phyloP scores from a whole-genome alignment of 2,329 filamentous ascomycete species.

The Colletotrichum sp. region DNA sequence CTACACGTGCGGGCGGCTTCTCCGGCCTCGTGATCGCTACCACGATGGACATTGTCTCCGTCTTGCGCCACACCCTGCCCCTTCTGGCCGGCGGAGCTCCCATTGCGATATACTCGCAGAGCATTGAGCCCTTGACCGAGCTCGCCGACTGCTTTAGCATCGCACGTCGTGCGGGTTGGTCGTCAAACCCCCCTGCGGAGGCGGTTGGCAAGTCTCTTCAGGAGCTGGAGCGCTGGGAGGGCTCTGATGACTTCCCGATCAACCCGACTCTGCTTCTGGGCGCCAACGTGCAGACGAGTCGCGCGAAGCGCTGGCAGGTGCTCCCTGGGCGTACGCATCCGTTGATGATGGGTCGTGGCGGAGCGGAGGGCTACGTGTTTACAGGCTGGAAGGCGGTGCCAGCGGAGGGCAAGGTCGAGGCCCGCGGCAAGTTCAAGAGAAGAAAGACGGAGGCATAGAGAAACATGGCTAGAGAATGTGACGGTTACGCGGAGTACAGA shows the following conservation, averaged over 20 bases:
- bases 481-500: not conserved
- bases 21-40: slow-evolving; percentile 84
- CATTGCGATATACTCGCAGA: slow-evolving; percentile 84
- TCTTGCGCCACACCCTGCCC: slow-evolving; percentile 78
- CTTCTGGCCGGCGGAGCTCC: slow-evolving; percentile 83
- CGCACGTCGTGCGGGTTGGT: slow-evolving; percentile 78
- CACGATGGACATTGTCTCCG: slow-evolving; percentile 78
- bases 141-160: slow-evolving; percentile 87
- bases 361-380: slow-evolving; percentile 89
- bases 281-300: slow-evolving; percentile 79
- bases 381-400: slow-evolving; percentile 84
- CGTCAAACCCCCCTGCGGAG: slow-evolving; percentile 55
- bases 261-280: slow-evolving; percentile 87
- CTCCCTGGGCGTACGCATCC: slow-evolving; percentile 92
- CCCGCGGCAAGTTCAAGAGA: slow-evolving; percentile 79
- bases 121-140: slow-evolving; percentile 77
- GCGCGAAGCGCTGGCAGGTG: slow-evolving; percentile 86
- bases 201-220: slow-evolving; percentile 47
- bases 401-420: slow-evolving; percentile 78
- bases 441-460: slow-evolving; percentile 58
- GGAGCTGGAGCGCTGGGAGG: slow-evolving; percentile 61
- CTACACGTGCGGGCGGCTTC: slow-evolving; percentile 77
- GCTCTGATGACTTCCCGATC: slow-evolving; percentile 80
- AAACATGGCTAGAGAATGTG: not conserved
- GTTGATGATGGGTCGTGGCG: slow-evolving; percentile 87